Conservation (phyloP, 768 basidiomycete species). For the Rhodotorula sphaerocarpa region DNA sequence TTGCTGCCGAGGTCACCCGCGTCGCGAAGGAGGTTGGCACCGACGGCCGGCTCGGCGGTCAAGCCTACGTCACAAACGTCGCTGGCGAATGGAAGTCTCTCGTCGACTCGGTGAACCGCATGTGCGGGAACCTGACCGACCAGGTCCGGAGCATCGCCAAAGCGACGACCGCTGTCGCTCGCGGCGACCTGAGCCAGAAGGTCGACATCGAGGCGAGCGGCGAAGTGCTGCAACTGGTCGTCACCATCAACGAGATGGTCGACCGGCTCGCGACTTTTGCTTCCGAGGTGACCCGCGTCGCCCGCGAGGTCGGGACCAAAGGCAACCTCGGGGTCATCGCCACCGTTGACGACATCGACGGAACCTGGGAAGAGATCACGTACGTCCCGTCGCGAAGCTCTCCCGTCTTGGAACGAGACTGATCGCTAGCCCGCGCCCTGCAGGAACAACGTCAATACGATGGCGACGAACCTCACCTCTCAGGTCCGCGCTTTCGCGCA, state of each 20-base stretch:
- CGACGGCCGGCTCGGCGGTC: conserved; percentile 86
- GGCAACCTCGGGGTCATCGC: conserved; percentile 98
- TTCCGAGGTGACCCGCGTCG: conserved; percentile 84
- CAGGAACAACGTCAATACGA: conserved; percentile 77
- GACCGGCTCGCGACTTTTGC: conserved; percentile 61
- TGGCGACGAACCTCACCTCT: conserved; percentile 60
- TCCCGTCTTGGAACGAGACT: too few species aligned
- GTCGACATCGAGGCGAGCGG: conserved; percentile 86
- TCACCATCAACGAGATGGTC: conserved; percentile 91
- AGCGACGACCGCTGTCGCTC: conserved; percentile 89
- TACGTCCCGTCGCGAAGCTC: too few species aligned
- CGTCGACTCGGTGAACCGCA: conserved; percentile 66
- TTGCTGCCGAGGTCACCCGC: conserved; percentile 57
- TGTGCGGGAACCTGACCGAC: conserved; percentile 62
- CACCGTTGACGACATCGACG: conserved; percentile 91
- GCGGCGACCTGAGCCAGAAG: conserved; percentile 87
- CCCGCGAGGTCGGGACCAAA: conserved; percentile 92
- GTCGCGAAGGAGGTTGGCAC: conserved; percentile 88
- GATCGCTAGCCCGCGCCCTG: too few species aligned
- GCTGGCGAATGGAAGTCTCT: conserved; percentile 22
- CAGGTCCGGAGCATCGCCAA: conserved; percentile 91
- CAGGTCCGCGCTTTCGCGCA: conserved; percentile 99
- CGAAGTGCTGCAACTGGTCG: conserved; percentile 90
- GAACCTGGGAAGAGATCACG: conserved; percentile 99
- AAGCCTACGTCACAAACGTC: conserved; percentile 57